Conservation (phyloP, 768 basidiomycete genomes). For the Psilocybe cubensis region DNA sequence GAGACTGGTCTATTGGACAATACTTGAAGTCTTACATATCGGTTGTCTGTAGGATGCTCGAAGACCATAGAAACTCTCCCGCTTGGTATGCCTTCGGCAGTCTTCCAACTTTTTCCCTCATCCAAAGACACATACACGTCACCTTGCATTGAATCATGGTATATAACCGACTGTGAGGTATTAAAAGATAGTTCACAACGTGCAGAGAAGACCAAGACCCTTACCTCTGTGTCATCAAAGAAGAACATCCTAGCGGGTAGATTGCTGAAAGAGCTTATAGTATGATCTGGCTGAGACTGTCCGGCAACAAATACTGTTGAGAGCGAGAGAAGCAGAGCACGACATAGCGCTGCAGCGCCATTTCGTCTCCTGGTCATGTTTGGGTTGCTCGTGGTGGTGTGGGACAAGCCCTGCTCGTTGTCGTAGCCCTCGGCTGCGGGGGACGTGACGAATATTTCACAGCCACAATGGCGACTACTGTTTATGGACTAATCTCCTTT, state of each 20-base stretch:
- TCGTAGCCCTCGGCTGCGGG: conserved; percentile 14
- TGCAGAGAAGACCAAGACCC: conserved; percentile 4
- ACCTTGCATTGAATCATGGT: conserved; percentile 74
- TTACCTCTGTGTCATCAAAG: conserved; percentile 90
- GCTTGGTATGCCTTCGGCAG: conserved; percentile 50
- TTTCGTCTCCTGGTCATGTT: conserved; percentile 17
- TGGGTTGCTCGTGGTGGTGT: conserved; percentile 18
- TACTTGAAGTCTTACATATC: conserved; percentile 52
- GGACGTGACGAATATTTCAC: conserved; percentile 20
- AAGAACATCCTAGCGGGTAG: conserved; percentile 81
- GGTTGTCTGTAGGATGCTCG: conserved; percentile 85
- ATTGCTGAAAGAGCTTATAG: conserved; percentile 63
- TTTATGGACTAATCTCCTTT: background rate
- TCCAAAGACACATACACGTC: conserved; percentile 80
- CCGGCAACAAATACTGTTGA: conserved; percentile 20
- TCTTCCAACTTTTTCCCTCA: conserved; percentile 79
- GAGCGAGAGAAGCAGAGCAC: conserved; percentile 17
- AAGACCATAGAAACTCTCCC: conserved; percentile 75
- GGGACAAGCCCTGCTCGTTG: conserved; percentile 19
- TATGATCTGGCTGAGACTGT: conserved; percentile 45
- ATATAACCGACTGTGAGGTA: conserved; percentile 57
- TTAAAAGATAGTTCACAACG: conserved; percentile 11
- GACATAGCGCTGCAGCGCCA: conserved; percentile 16
- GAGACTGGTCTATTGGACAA: background rate
- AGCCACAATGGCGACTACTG: conserved; percentile 13